Percentiles rank a stretch among this genome's conserved stretches.
These are phyloP conservation scores for Penicillium glabrum DNA, from an alignment of 2,329 filamentous ascomycete species.

Conservation along the genomic window DNA sequence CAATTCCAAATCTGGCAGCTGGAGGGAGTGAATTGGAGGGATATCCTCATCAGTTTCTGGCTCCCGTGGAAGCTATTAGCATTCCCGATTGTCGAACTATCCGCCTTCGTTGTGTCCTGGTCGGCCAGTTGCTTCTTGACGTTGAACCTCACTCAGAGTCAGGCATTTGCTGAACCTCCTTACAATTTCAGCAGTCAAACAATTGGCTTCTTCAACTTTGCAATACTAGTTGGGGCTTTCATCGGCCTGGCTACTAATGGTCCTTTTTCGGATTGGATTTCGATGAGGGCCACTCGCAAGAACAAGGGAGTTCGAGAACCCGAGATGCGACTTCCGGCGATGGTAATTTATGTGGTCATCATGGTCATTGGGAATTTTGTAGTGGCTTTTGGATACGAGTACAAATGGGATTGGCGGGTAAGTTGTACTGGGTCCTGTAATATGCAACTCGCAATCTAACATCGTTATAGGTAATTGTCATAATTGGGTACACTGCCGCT, in stretches of 20 bases:
- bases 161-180: constrained; percentile 56
- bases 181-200: constrained; percentile 54
- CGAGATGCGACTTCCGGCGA: constrained; percentile 58
- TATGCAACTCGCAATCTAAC: neutral
- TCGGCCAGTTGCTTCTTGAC: constrained; percentile 58
- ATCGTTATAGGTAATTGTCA: constrained; percentile 44
- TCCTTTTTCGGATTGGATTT: constrained; percentile 58
- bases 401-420: constrained; percentile 55
- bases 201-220: constrained; percentile 60
- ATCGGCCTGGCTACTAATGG: constrained; percentile 58
- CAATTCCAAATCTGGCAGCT: constrained; percentile 58
- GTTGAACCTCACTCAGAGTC: constrained; percentile 60
- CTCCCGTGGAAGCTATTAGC: constrained; percentile 62
- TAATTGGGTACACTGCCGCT: constrained; percentile 58
- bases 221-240: constrained; percentile 54
- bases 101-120: constrained; percentile 63
- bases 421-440: constrained; percentile 15
- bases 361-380: constrained; percentile 61
- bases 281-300: constrained; percentile 51
- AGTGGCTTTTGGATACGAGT: constrained; percentile 54
- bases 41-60: constrained; percentile 56
- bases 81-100: constrained; percentile 64
- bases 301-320: constrained; percentile 59
- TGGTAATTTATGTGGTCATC: constrained; percentile 59
- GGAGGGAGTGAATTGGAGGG: constrained; percentile 44